Evolutionary conservation across 345 rosid genomes (phyloP), one percentile per base, ranked within the genome.

Genomic region (Bruguiera gymnorhiza): DNA sequence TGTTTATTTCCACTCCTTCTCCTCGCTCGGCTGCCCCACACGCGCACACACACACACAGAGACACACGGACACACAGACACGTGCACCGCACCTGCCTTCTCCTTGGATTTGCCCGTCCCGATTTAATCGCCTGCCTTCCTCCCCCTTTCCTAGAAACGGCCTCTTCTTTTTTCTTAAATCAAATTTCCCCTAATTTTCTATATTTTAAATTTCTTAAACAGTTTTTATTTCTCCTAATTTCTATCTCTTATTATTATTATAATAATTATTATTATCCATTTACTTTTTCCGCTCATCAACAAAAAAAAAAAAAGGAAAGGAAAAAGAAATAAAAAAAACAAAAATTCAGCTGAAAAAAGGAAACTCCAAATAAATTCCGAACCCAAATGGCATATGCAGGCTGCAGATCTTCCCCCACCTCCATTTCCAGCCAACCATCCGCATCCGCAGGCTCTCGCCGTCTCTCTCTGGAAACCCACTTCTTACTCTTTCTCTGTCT

Each of bases 291-390:
- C 15, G 15, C 18, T 43, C 18, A 15, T 3, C 6, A 43, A 43
- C 50, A 43, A 3, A 2, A 8, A 8, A 37, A 37, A 21, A 23
- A 5, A 21, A 56, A 54, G 0, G 0, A 23, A 34, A 34, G 59
- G 1, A 69, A 79, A 79, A 65, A 24, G 1, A 55, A 55, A 8
- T 23, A 20, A 54, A 53, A 1, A 1, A 27, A 27, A 27, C 52
- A 5, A 69, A 81, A 79, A 67, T 78, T 55, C 64, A 75, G 64
- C 85, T 74, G 15, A 80, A 78, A 72, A 76, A 80, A 78, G 70
- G 75, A 77, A 77, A 74, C 65, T 63, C 76, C 74, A 79, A 79
- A 82, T 82, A 74, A 78, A 74, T 71, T 63, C 71, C 76, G 71
- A 83, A 72, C 75, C 79, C 79, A 84, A 78, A 73, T 62, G 59